phyloP scores from a whole-genome alignment of 2,329 filamentous ascomycete species.

The Anthostomella pinea region DNA sequence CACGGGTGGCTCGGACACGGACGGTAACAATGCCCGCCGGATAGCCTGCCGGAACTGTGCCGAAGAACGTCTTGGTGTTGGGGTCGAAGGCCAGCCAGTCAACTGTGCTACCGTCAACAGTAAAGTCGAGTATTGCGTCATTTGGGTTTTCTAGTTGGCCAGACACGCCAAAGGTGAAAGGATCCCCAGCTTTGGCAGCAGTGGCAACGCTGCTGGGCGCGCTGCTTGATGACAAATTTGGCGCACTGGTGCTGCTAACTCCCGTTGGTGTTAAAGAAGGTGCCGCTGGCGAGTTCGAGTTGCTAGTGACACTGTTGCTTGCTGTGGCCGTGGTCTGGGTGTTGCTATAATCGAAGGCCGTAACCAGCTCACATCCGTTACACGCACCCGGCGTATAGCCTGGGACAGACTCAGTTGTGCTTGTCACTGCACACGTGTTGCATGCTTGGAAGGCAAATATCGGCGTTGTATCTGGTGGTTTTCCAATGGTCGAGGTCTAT shows the following conservation, averaged over 20 bases:
- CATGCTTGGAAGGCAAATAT: not conserved
- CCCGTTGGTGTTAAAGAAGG: not conserved
- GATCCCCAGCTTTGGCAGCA: not conserved
- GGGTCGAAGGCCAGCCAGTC: not conserved
- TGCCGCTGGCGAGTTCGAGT: not conserved
- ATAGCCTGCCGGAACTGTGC: not conserved
- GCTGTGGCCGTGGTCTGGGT: not conserved
- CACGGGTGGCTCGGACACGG: not conserved
- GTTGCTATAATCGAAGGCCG: not conserved
- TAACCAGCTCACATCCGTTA: constrained; percentile 2
- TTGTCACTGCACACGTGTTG: not conserved
- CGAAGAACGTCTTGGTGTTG: not conserved
- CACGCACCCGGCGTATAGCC: constrained; percentile 1
- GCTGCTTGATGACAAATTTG: too few relatives aligned
- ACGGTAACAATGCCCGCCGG: not conserved
- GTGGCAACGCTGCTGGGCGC: too few relatives aligned
- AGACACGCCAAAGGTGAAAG: not conserved
- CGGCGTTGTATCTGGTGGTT: not conserved
- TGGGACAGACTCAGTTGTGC: not conserved
- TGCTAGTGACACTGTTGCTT: not conserved
- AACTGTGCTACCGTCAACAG: not conserved
- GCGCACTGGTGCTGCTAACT: not conserved
- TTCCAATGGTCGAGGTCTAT: constrained; percentile 1
- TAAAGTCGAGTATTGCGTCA: not conserved
- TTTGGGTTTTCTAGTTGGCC: not conserved